Base-by-base conservation (phyloP, 495 filamentous ascomycete genomes). In the Neurospora tetrasperma region DNA sequence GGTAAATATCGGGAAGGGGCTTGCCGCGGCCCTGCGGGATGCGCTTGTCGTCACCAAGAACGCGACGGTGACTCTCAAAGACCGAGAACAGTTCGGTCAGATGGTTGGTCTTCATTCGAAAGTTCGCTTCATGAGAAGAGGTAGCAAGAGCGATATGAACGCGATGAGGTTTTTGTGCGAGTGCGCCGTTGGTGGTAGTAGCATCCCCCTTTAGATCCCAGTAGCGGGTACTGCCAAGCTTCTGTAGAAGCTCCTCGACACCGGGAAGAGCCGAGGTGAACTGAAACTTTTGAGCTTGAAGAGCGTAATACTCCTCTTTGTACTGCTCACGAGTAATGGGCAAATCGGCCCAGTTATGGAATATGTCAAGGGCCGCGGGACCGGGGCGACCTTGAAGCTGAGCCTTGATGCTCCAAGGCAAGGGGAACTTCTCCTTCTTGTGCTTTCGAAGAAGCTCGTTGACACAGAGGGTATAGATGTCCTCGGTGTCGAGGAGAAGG, bases 381-480 rank as follows among this genome's bases (percentile, higher is more conserved):
- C 86, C 89, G 0, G 94, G 96, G 0, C 96, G 91, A n/a, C 96
- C 96, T 85, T 98, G 96, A 2, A 99, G 82, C 78, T 93, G 91
- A 2, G 96, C 94, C 84, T 99, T 99, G 82, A 99, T 89, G 69
- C 87, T 87, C 96, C 96, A 99, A 2, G 96, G 95, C 6, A 99
- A 85, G 1, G 96, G 95, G 4, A 97, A 85, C 23, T 82, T 76
- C 9, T 91, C 89, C 43, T 89, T 89, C 73, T 87, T 87, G 79
- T 94, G 90, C 78, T 92, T 88, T 48, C 85, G 83, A 8, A 99
- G 90, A 48, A 98, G 86, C 44, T 88, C 81, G 81, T 98, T 97
- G 39, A 93, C 91, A 81, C 91, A 91, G 35, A 88, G 79, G 0
- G 93, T 96, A 84, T 98, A 98, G 72, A 91, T 87, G 80, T 99